Conservation (phyloP, 164 flowering plant genomes). For the Warburgia ugandensis region DNA sequence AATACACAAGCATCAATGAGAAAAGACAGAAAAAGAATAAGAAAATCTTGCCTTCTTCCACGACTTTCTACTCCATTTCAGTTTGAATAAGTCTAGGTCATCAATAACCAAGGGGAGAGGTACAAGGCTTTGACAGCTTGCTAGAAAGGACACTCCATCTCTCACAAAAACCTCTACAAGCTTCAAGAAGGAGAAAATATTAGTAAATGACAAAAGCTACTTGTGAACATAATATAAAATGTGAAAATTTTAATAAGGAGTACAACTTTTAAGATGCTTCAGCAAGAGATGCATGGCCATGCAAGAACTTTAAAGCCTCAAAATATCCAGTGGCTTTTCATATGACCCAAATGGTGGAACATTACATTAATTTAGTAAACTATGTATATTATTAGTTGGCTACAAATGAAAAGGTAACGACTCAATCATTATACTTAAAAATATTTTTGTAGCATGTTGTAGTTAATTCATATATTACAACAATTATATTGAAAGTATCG, state of each 20-base stretch:
- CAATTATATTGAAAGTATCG: no score
- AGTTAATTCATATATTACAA: no score
- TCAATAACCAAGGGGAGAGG: slow-evolving; percentile 99
- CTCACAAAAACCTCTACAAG: slow-evolving; percentile 96
- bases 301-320: not conserved
- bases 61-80: slow-evolving; percentile 66
- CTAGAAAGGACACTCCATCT: slow-evolving; percentile 97
- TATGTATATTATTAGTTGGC: no score
- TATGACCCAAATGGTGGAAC: not conserved
- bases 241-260: no score
- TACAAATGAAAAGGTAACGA: no score
- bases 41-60: slow-evolving; percentile 80
- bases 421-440: no score
- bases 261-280: not conserved
- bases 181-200: slow-evolving; percentile 37
- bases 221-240: no score
- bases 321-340: not conserved
- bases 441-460: no score
- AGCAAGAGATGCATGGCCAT: not conserved
- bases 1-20: no score
- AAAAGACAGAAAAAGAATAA: not conserved
- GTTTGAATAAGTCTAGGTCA: slow-evolving; percentile 70
- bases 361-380: no score
- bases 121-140: slow-evolving; percentile 84
- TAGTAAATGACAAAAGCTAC: not conserved